A percentile compares a stretch with the other conserved stretches of the same genome.
Conservation (phyloP, 2,329 filamentous ascomycete species). For the Escovopsis sp. region DNA sequence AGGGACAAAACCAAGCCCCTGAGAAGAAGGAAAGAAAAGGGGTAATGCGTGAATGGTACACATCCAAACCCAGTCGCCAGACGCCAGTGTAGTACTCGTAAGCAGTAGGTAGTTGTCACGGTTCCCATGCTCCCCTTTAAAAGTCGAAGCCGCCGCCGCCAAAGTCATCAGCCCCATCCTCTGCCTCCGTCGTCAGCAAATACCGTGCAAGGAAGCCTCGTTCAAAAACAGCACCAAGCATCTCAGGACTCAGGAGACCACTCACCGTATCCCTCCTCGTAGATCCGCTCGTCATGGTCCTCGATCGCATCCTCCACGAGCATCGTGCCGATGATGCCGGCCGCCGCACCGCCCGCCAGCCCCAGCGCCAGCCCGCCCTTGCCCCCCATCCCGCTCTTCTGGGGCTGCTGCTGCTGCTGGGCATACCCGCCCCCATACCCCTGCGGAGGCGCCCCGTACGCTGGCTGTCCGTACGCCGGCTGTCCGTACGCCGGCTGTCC, state of each 20-base stretch:
- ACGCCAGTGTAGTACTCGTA: too few species aligned
- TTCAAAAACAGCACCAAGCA: too few species aligned
- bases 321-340: constrained; percentile 65
- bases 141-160: constrained; percentile 12
- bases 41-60: too few species aligned
- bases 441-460: constrained; percentile 16
- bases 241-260: background rate
- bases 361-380: constrained; percentile 33
- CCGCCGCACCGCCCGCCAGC: constrained; percentile 59
- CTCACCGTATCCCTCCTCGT: constrained; percentile 29
- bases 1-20: too few species aligned
- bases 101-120: background rate
- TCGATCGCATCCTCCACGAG: constrained; percentile 55
- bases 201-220: constrained; percentile 5
- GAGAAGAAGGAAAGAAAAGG: too few species aligned
- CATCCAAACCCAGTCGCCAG: too few species aligned
- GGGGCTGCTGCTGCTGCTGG: constrained; percentile 20
- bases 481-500: constrained; percentile 17
- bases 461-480: constrained; percentile 12
- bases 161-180: constrained; percentile 18
- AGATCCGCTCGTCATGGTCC: constrained; percentile 44
- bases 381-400: constrained; percentile 21
- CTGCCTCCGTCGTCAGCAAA: constrained; percentile 5
- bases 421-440: constrained; percentile 14
- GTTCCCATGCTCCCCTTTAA: constrained; percentile 4